Evolutionary conservation across 805 yeast species (phyloP).

Genomic region (Kregervanrija fluxuum): DNA sequence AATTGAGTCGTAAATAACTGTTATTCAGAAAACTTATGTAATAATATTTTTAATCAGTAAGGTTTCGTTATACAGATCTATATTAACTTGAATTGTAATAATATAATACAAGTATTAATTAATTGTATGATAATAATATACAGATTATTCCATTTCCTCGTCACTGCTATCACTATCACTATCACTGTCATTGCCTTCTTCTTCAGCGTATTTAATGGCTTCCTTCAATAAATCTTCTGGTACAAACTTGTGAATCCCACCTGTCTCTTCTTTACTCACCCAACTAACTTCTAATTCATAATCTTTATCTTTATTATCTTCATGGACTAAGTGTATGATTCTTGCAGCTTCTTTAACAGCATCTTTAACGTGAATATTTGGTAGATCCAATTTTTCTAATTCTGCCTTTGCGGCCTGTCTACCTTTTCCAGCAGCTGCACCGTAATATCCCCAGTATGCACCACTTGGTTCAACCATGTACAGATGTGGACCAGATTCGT

Average conservation of each 20-base stretch:
- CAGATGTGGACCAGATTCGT: slow-evolving; percentile 75
- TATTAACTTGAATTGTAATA: background rate
- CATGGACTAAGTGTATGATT: slow-evolving; percentile 90
- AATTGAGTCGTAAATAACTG: background rate
- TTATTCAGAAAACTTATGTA: background rate
- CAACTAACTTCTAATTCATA: slow-evolving; percentile 93
- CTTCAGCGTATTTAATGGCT: slow-evolving; percentile 79
- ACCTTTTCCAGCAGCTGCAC: slow-evolving; percentile 98
- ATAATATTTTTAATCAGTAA: background rate
- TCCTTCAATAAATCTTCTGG: slow-evolving; percentile 75
- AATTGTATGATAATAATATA: background rate
- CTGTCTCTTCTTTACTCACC: slow-evolving; percentile 71
- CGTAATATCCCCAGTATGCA: slow-evolving; percentile 92
- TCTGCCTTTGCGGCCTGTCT: slow-evolving; percentile 97
- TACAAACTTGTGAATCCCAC: slow-evolving; percentile 71
- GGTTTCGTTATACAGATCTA: background rate
- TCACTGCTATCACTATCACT: slow-evolving; percentile 27
- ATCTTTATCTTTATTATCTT: slow-evolving; percentile 95
- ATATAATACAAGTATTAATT: background rate
- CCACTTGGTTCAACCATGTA: slow-evolving; percentile 99
- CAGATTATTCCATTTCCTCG: slow-evolving; percentile 28
- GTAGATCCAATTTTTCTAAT: slow-evolving; percentile 79
- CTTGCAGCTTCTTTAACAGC: slow-evolving; percentile 93
- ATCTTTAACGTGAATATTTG: slow-evolving; percentile 61
- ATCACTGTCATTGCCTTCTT: slow-evolving; percentile 66